These are phyloP conservation scores for Nissolia schottii DNA, from an alignment of 306 rosid genomes.

Conservation along the genomic window DNA sequence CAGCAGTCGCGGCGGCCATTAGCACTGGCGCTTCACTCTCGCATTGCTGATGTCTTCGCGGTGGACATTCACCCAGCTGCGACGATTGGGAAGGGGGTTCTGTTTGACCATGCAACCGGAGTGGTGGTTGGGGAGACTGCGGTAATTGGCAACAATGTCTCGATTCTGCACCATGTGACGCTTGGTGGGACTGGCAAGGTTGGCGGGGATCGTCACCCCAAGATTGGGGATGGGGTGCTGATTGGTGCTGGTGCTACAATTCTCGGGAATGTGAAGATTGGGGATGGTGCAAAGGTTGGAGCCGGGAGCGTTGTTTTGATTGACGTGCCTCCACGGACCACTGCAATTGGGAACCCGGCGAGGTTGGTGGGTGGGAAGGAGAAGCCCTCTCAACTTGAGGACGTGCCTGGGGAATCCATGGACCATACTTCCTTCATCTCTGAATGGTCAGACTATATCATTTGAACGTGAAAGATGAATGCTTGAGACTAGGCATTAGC, in stretches of 20 bases:
- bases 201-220: slow-evolving; percentile 91
- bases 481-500: not conserved
- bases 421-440: slow-evolving; percentile 92
- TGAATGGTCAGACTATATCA: slow-evolving; percentile 90
- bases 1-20: slow-evolving; percentile 67
- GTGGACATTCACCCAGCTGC: slow-evolving; percentile 97
- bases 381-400: slow-evolving; percentile 62
- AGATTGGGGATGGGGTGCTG: slow-evolving; percentile 87
- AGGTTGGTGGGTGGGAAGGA: slow-evolving; percentile 94
- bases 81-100: slow-evolving; percentile 70
- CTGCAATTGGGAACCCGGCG: slow-evolving; percentile 84
- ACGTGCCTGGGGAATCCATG: slow-evolving; percentile 95
- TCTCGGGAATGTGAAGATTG: slow-evolving; percentile 77
- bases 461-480: slow-evolving; percentile 23
- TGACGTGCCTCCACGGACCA: slow-evolving; percentile 70
- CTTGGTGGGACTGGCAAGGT: slow-evolving; percentile 93
- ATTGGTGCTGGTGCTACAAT: slow-evolving; percentile 96
- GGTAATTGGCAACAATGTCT: slow-evolving; percentile 89
- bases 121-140: slow-evolving; percentile 97
- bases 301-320: slow-evolving; percentile 92
- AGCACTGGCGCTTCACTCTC: slow-evolving; percentile 82
- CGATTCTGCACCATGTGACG: slow-evolving; percentile 88
- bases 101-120: slow-evolving; percentile 89
- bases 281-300: slow-evolving; percentile 90
- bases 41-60: slow-evolving; percentile 76